phyloP scores from a whole-genome alignment of 805 yeast species.

The Candida bentonensis region DNA sequence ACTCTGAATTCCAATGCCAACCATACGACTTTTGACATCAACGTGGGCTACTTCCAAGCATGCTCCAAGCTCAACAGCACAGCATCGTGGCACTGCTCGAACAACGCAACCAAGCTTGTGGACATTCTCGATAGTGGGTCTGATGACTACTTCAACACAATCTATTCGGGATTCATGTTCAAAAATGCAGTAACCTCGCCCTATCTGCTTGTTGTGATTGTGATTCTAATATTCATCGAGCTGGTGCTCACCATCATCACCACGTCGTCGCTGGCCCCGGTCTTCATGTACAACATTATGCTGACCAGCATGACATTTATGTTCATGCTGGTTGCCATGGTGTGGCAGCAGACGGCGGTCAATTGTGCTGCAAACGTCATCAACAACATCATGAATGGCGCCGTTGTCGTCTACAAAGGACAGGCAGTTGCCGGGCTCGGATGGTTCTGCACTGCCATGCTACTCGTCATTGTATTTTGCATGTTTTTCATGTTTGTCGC shows the following conservation, averaged over 20 bases:
- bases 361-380: background rate
- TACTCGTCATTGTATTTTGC: background rate
- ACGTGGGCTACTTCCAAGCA: background rate
- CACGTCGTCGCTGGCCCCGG: background rate
- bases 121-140: background rate
- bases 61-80: slow-evolving; percentile 1
- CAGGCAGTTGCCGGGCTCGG: background rate
- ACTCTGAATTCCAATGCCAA: slow-evolving; percentile 1
- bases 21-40: background rate
- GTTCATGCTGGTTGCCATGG: slow-evolving; percentile 1
- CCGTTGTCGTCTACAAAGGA: background rate
- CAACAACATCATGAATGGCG: background rate
- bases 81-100: background rate
- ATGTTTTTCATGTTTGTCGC: background rate
- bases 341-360: slow-evolving; percentile 1
- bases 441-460: background rate
- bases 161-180: background rate
- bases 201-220: background rate
- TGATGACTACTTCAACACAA: slow-evolving; percentile 1
- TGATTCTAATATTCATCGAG: background rate
- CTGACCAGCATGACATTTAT: background rate
- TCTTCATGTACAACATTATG: background rate
- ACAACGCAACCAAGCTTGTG: background rate
- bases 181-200: background rate
- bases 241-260: background rate